These are phyloP conservation scores for Leishmania major DNA, from an alignment of 208 protist species.

Conservation along the genomic window DNA sequence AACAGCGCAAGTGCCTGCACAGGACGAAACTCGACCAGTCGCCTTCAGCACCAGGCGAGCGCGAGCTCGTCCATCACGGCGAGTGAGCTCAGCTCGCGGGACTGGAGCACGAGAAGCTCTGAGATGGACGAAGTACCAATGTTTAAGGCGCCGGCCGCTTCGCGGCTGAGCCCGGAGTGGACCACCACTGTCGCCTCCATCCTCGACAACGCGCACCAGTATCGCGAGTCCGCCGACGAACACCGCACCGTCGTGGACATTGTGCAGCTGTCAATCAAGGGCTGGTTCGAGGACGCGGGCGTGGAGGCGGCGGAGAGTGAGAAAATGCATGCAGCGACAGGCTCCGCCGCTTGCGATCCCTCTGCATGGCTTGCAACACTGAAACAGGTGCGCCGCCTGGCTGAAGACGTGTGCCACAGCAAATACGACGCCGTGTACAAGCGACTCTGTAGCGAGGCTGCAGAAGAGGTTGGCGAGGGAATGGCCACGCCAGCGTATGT, in stretches of 20 bases:
- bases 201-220: conserved; percentile 28
- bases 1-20: neutral
- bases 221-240: conserved; percentile 11
- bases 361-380: conserved; percentile 19
- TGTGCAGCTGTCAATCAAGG: conserved; percentile 14
- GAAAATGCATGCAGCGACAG: neutral
- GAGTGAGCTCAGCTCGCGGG: conserved; percentile 23
- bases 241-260: conserved; percentile 6
- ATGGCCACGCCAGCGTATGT: neutral
- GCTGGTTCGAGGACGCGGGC: conserved; percentile 10
- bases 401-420: conserved; percentile 24
- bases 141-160: neutral
- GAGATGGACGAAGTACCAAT: neutral
- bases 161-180: conserved; percentile 21
- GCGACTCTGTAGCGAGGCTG: conserved; percentile 17
- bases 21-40: neutral
- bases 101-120: conserved; percentile 8
- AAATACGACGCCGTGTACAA: conserved; percentile 38
- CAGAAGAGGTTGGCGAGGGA: conserved; percentile 14
- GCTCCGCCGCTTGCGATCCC: neutral
- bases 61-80: conserved; percentile 21
- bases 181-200: conserved; percentile 16
- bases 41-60: conserved; percentile 11
- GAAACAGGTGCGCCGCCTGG: conserved; percentile 14
- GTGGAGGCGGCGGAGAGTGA: neutral